Percentiles rank a stretch among this genome's conserved stretches.
Conservation (phyloP, 345 rosid genomes). For the Lumnitzera littorea region DNA sequence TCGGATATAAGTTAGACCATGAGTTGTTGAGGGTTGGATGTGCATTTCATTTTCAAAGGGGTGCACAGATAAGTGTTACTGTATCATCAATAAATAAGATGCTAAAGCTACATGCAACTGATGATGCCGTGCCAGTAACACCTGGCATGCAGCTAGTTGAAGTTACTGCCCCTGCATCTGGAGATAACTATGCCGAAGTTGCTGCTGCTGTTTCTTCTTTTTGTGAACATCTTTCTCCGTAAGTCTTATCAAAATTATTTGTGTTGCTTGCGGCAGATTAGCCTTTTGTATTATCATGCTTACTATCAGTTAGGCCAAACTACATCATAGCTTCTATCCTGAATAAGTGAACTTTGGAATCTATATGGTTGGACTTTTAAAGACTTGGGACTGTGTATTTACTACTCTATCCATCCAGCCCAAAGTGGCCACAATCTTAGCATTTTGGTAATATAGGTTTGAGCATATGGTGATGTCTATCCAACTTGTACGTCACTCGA, state of each 20-base stretch:
- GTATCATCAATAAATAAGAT: constrained; percentile 83
- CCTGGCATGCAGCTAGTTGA: constrained; percentile 98
- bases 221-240: constrained; percentile 97
- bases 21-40: constrained; percentile 88
- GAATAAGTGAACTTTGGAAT: not conserved
- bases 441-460: no score
- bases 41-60: constrained; percentile 79
- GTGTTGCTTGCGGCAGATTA: not conserved
- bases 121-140: constrained; percentile 86
- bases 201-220: constrained; percentile 72
- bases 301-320: not conserved
- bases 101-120: constrained; percentile 76
- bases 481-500: no score
- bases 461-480: no score
- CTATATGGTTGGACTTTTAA: not conserved
- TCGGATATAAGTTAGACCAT: constrained; percentile 90
- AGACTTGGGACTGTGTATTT: no score
- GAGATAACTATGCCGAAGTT: constrained; percentile 82
- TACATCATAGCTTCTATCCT: not conserved
- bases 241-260: constrained; percentile 17
- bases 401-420: no score
- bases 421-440: no score
- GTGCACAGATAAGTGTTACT: constrained; percentile 61
- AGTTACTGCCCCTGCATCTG: constrained; percentile 85
- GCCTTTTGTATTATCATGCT: not conserved